Base-by-base conservation (phyloP, 202 grass and related monocot species). In the Miscanthus sacchariflorus region DNA sequence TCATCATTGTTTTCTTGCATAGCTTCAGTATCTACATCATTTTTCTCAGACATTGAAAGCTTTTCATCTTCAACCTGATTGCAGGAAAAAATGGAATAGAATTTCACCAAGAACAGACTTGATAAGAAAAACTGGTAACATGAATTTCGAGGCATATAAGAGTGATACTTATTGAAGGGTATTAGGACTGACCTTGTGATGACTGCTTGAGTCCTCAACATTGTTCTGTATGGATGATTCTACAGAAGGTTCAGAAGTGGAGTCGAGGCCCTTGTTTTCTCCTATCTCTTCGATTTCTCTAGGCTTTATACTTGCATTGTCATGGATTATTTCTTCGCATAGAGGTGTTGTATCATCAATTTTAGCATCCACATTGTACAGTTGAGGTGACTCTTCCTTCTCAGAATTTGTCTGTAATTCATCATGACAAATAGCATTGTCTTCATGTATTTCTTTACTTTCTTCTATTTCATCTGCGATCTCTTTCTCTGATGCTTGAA, bases 1-100 rank as follows among this genome's bases (percentile, higher is more conserved):
- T 61, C 21, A 76, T 88, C 74, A 66, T 24, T 15, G 68, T 83
- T 68, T 78, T 72, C 33, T 82, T 74, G 38, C 15, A 45, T 58
- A 70, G 21, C 46, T 89, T 89, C 89, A 78, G 24, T 24, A 75
- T 77, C 56, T 78, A 65, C 44, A 69, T 30, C 65, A 85, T 72
- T 81, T 25, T 75, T 48, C 44, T 84, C 83, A 61, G 58, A n/a
- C 49, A 33, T 64, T 87, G 72, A 72, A 56, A 72, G 70, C 13
- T 91, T 91, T 28, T 76, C 84, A 81, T 84, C 83, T 82, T 68
- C 84, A 81, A 89, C 84, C 92, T 93, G 80, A 87, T 89, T 38
- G 44, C 3, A 13, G 58, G 13, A 77, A 71, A n/a, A 77, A 77
- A 67, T 7, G 12, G 19, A 59, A 86, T 83, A 86, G 19, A 7